These are phyloP conservation scores for Phytophthora meadii DNA, from an alignment of 352 stramenopile genomes.

Conservation along the genomic window DNA sequence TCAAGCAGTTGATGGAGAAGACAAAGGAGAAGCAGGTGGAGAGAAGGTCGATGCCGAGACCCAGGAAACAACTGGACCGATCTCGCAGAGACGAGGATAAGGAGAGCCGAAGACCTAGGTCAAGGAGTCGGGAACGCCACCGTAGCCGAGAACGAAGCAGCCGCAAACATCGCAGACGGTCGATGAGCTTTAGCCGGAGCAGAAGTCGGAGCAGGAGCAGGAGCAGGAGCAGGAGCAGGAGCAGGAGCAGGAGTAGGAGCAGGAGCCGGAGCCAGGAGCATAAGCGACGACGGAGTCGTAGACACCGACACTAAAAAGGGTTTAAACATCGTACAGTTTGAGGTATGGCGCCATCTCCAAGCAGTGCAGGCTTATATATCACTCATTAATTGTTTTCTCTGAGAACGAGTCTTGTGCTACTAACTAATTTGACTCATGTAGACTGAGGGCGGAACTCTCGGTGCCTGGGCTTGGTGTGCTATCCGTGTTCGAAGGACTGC, in stretches of 20 bases:
- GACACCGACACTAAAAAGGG: constrained; percentile 39
- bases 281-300: constrained; percentile 45
- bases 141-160: constrained; percentile 7
- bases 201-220: constrained; percentile 42
- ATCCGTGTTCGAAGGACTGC: constrained; percentile 2
- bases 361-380: constrained; percentile 34
- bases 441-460: constrained; percentile 3
- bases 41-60: constrained; percentile 4
- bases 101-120: too few species aligned
- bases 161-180: constrained; percentile 29
- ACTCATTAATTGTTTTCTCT: constrained; percentile 27
- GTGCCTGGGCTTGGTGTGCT: constrained; percentile 7
- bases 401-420: background rate
- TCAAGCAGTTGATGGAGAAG: constrained; percentile 66
- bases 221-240: constrained; percentile 29
- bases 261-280: constrained; percentile 34
- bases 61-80: background rate
- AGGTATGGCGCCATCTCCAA: constrained; percentile 14
- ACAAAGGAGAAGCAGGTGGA: constrained; percentile 11
- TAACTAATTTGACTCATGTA: constrained; percentile 5
- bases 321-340: background rate
- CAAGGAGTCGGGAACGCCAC: constrained; percentile 9
- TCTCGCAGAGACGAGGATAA: background rate
- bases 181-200: constrained; percentile 40
- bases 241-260: constrained; percentile 41